Evolutionary conservation across 108 stramenopile species (phyloP), one percentile per base, ranked within the genome.

Genomic region (Nannochloropsis salina): DNA sequence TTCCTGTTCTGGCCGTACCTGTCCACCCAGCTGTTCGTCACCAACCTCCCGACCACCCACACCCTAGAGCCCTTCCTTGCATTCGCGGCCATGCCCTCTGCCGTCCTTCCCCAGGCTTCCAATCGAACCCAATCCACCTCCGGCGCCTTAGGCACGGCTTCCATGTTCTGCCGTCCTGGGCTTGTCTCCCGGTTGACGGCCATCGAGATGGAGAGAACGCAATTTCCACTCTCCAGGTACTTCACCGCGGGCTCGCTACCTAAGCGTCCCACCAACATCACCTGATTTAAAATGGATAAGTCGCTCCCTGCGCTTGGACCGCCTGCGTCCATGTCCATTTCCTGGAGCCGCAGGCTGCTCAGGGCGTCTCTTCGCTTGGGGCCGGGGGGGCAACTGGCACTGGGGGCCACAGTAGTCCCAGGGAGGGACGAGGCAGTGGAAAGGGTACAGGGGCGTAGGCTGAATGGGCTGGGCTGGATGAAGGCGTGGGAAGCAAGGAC

Each of bases 1-100:
- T n/a, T 74, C 61, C 61, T 74, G 8, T 74, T 74, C 8, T 74
- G 61, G 4, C 61, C 61, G 61, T 74, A 74, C n/a, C n/a, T 74
- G n/a, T 74, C 61, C 61, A 74, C 61, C 61, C 61, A 74, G 61
- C 61, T 74, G n/a, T 74, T 74, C 20, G 61, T 74, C 20, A 74
- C 61, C 3, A 74, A n/a, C 2, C n/a, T 74, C 15, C 61, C 61
- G 3, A 74, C 61, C 61, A 74, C 61, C 61, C 61, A 74, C n/a
- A 74, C 61, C 61, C n/a, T 74, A 0, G 61, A 74, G 15, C 61
- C 61, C n/a, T 74, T 74, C 61, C 61, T 74, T n/a, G 61, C 61
- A 15, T n/a, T n/a, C n/a, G 61, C 61, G 15, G 61, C 61, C n/a
- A 74, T 15, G 61, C n/a, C n/a, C 61, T 74, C 61, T n/a, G 61